phyloP scores from a whole-genome alignment of 306 rosid species.

The Lupinus albus region DNA sequence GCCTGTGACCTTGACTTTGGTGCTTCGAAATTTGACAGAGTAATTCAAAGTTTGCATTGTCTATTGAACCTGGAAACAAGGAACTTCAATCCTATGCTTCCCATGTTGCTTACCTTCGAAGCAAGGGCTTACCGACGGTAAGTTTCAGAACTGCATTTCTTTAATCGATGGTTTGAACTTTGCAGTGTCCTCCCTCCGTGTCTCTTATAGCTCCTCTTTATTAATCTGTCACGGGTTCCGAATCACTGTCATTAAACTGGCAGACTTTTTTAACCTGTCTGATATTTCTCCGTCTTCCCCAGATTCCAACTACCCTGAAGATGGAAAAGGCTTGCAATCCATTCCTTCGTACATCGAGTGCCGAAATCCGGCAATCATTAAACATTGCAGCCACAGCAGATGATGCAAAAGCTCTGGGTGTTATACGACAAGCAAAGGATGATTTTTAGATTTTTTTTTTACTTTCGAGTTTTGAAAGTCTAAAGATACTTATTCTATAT shows the following conservation, averaged over 20 bases:
- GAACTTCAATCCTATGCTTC: slow-evolving; percentile 78
- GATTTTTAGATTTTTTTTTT: slow-evolving; percentile 51
- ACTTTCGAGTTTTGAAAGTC: neutral
- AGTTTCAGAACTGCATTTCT: slow-evolving; percentile 31
- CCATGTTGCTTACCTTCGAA: slow-evolving; percentile 66
- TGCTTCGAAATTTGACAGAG: slow-evolving; percentile 54
- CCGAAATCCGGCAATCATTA: slow-evolving; percentile 59
- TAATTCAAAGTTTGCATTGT: slow-evolving; percentile 84
- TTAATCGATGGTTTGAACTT: neutral
- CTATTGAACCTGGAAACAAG: slow-evolving; percentile 80
- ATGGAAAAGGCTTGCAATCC: slow-evolving; percentile 84
- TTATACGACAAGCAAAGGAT: slow-evolving; percentile 78
- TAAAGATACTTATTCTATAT: slow-evolving; percentile 37
- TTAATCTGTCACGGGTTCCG: neutral
- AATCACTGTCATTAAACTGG: neutral
- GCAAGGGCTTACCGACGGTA: slow-evolving; percentile 89
- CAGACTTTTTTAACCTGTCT: neutral
- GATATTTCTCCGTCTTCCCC: slow-evolving; percentile 22
- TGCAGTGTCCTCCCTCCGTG: neutral
- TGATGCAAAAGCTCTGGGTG: slow-evolving; percentile 74
- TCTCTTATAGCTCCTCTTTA: too few species aligned
- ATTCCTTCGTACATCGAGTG: slow-evolving; percentile 74
- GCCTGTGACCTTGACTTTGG: slow-evolving; percentile 33
- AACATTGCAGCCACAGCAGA: slow-evolving; percentile 59
- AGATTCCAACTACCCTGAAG: slow-evolving; percentile 79